A percentile compares a stretch with the other conserved stretches of the same genome.
phyloP scores from a whole-genome alignment of 495 filamentous ascomycete species.

The Parathielavia appendiculata region DNA sequence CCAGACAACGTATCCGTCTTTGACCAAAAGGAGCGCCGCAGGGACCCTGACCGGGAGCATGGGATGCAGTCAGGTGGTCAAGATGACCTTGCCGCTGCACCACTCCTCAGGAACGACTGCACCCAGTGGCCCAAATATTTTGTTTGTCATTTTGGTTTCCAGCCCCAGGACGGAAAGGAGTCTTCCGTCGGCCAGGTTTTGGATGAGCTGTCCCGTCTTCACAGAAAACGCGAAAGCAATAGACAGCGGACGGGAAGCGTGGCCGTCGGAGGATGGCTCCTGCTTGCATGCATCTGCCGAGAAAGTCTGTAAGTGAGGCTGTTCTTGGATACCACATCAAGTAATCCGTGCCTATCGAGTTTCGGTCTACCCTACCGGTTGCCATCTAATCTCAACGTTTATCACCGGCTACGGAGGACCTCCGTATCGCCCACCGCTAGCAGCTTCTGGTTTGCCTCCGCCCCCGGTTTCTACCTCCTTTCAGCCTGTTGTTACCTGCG shows the following conservation, averaged over 20 bases:
- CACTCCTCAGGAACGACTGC: slow-evolving; percentile 17
- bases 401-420: background rate
- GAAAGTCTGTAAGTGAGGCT: no score
- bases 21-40: no score
- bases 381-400: background rate
- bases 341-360: background rate
- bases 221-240: no score
- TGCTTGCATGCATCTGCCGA: no score
- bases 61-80: slow-evolving; percentile 20
- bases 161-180: no score
- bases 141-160: background rate
- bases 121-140: background rate
- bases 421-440: background rate
- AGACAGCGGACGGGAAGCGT: no score
- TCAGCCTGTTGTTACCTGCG: background rate
- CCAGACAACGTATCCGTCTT: no score
- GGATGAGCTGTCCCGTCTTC: no score
- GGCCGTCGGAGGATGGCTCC: no score
- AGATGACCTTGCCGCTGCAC: slow-evolving; percentile 5
- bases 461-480: no score
- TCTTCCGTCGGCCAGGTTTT: background rate
- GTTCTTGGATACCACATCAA: no score
- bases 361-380: background rate
- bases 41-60: no score
- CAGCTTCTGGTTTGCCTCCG: background rate